Percentiles rank a stretch among this genome's conserved stretches.
These are phyloP conservation scores for Quercus lobata DNA, from an alignment of 331 rosid species.

Conservation along the genomic window DNA sequence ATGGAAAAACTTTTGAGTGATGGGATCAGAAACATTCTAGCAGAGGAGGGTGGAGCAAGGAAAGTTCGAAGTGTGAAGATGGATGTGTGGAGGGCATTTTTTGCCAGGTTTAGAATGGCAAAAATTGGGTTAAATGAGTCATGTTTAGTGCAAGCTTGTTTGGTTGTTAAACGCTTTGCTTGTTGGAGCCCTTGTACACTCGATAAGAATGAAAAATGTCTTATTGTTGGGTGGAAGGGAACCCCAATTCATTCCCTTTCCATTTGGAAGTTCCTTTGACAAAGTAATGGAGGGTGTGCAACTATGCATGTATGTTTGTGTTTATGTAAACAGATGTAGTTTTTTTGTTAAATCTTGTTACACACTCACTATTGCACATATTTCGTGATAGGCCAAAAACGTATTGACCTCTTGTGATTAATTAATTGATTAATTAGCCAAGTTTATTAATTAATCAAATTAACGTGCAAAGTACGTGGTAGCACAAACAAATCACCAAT, in stretches of 20 bases:
- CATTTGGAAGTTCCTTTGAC: slow-evolving; percentile 63
- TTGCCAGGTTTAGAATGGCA: slow-evolving; percentile 56
- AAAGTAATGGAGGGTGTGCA: too few relatives aligned
- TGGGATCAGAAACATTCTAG: slow-evolving; percentile 55
- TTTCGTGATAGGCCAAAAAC: too few relatives aligned
- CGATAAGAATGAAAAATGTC: slow-evolving; percentile 37
- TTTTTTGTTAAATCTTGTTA: too few relatives aligned
- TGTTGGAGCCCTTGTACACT: slow-evolving; percentile 41
- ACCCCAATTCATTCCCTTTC: slow-evolving; percentile 66
- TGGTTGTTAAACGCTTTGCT: slow-evolving; percentile 36
- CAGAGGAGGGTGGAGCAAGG: slow-evolving; percentile 57
- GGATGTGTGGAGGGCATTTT: slow-evolving; percentile 79
- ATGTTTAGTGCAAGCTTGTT: slow-evolving; percentile 52
- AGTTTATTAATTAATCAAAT: too few relatives aligned
- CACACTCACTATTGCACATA: too few relatives aligned
- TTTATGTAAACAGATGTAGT: too few relatives aligned
- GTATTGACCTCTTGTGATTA: too few relatives aligned
- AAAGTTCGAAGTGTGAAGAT: slow-evolving; percentile 47
- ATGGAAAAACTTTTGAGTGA: slow-evolving; percentile 25
- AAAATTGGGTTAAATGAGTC: slow-evolving; percentile 56
- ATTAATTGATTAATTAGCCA: too few relatives aligned
- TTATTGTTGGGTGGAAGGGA: slow-evolving; percentile 72
- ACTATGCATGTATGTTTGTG: too few relatives aligned
- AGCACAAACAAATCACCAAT: too few relatives aligned
- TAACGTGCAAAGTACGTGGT: too few relatives aligned